Evolutionary conservation across 768 basidiomycete genomes (phyloP).

Genomic region (Lyophyllum decastes): DNA sequence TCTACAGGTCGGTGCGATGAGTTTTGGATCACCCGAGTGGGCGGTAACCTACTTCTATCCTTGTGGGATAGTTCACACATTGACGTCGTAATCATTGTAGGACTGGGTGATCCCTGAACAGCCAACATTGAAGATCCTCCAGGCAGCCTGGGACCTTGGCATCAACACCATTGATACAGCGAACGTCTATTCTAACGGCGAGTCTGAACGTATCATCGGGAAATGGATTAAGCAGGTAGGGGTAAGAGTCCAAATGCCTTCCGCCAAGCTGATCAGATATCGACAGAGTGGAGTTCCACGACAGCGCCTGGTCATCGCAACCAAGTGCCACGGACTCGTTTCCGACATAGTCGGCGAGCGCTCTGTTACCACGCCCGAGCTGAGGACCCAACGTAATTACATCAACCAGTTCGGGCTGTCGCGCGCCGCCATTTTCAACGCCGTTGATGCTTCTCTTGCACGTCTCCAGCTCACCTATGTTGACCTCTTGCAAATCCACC

Average conservation of each 20-base stretch:
- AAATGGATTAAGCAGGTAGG: conserved; percentile 40
- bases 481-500: conserved; percentile 43
- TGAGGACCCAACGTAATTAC: conserved; percentile 12
- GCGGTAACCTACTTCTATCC: background rate
- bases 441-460: conserved; percentile 30
- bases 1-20: conserved; percentile 6
- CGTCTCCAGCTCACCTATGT: conserved; percentile 30
- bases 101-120: conserved; percentile 53
- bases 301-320: conserved; percentile 6
- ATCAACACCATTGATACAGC: conserved; percentile 39
- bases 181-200: conserved; percentile 37
- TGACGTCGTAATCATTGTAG: conserved; percentile 21
- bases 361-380: background rate
- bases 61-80: background rate
- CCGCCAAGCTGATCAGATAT: too few relatives aligned
- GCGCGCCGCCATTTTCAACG: conserved; percentile 33
- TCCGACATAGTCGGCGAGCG: background rate
- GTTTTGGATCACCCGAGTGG: conserved; percentile 7
- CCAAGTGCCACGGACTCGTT: conserved; percentile 7
- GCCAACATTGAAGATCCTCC: conserved; percentile 44
- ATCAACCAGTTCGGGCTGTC: conserved; percentile 20
- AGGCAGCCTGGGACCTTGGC: conserved; percentile 42
- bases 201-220: conserved; percentile 41
- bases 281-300: conserved; percentile 11
- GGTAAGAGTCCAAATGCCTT: too few relatives aligned